Percentiles rank a stretch among this genome's conserved stretches.
Evolutionary conservation across 352 stramenopile genomes (phyloP).

Genomic region (Paralagenidium karlingii): DNA sequence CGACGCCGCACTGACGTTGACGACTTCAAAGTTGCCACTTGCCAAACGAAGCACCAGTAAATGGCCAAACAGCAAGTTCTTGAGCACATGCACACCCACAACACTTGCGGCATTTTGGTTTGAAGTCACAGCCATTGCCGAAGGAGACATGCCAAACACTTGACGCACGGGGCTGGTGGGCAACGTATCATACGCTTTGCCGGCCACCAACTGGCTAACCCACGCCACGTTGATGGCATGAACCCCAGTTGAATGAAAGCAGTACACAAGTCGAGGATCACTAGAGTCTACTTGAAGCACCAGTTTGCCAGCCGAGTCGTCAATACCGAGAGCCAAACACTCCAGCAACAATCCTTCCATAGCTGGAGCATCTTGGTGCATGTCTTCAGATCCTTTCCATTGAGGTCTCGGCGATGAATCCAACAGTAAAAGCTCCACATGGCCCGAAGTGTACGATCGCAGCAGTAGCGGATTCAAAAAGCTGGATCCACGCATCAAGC

Average conservation of each 20-base stretch:
- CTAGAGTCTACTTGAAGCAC: constrained; percentile 30
- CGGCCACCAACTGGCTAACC: constrained; percentile 38
- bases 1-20: constrained; percentile 65
- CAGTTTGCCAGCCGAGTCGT: constrained; percentile 52
- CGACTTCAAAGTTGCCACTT: constrained; percentile 58
- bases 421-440: constrained; percentile 61
- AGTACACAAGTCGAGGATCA: constrained; percentile 55
- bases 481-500: too few relatives aligned
- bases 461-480: constrained; percentile 39
- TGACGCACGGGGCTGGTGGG: constrained; percentile 61
- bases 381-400: constrained; percentile 40
- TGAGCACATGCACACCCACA: constrained; percentile 47
- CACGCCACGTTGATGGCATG: constrained; percentile 69
- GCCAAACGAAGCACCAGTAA: constrained; percentile 58
- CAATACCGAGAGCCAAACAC: constrained; percentile 54
- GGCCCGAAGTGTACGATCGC: constrained; percentile 54
- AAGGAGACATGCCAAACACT: constrained; percentile 61
- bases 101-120: constrained; percentile 15
- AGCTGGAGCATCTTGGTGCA: background rate
- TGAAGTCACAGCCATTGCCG: constrained; percentile 2
- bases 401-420: constrained; percentile 42
- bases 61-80: constrained; percentile 68
- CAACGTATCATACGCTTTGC: constrained; percentile 42
- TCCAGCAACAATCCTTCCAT: constrained; percentile 51
- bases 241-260: constrained; percentile 59